Conservation (phyloP, 169 alveolate genomes). For the Cardiosporidium cionae region DNA sequence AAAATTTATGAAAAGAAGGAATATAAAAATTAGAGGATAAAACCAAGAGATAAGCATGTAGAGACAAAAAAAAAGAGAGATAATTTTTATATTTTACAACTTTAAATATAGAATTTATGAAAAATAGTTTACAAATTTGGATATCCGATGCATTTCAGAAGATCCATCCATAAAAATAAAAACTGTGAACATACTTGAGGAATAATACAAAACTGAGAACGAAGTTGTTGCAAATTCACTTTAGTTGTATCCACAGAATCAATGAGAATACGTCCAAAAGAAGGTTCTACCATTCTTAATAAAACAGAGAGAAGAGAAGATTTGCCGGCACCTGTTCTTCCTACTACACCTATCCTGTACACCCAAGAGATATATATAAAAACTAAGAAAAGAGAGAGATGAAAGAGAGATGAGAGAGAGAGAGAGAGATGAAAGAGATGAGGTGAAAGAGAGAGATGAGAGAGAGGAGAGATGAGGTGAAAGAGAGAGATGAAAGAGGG, state of each 20-base stretch:
- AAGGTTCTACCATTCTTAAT: constrained; percentile 63
- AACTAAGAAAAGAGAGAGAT: neutral
- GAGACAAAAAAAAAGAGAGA: too few relatives aligned
- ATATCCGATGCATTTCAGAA: too few relatives aligned
- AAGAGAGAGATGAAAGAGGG: neutral
- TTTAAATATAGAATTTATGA: too few relatives aligned
- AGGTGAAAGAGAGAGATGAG: too few relatives aligned
- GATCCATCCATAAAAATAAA: too few relatives aligned
- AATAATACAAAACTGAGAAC: constrained; percentile 51
- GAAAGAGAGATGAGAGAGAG: neutral
- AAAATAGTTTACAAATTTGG: too few relatives aligned
- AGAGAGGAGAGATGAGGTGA: neutral
- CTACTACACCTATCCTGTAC: constrained; percentile 73
- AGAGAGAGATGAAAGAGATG: neutral
- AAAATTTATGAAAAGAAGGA: too few relatives aligned
- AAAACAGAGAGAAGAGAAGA: constrained; percentile 71
- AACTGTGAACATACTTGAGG: constrained; percentile 53
- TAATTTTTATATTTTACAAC: too few relatives aligned
- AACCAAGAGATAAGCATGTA: too few relatives aligned
- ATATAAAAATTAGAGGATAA: too few relatives aligned
- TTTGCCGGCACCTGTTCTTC: constrained; percentile 93
- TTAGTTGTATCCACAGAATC: constrained; percentile 50
- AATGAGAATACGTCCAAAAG: constrained; percentile 46
- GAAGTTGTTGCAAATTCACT: constrained; percentile 41
- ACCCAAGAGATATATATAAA: neutral